Evolutionary conservation across 2,329 filamentous ascomycete species (phyloP), one percentile per base, ranked within the genome.

Genomic region (Fusarium fracticaudum): DNA sequence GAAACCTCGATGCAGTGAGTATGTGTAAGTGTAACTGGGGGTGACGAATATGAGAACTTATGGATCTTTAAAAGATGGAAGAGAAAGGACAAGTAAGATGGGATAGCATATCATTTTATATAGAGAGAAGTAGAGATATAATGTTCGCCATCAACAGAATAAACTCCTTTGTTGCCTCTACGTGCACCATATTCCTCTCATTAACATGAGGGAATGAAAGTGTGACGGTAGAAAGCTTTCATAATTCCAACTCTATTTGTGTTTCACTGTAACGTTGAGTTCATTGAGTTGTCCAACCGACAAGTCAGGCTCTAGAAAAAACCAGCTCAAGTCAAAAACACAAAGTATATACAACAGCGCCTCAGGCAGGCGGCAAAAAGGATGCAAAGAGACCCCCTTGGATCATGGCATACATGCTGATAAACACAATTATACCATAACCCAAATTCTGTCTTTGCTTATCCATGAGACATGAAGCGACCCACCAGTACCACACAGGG

Each of bases 311-410:
- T 38, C n/a, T 38, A n/a, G 26, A 33, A 35, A 22, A 33, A 38
- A 58, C 7, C 15, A 44, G 14, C 24, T 33, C 31, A 38, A 45
- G 12, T 26, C 22, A 43, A 47, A 29, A 40, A 35, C 9, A 18
- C 12, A 54, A 11, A 26, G 20, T 57, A 24, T 15, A 29, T 18
- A 24, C 41, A 26, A 8, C 22, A 31, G 10, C 13, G 9, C 14
- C 51, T 61, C 75, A 97, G 29, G 96, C 96, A 47, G 96, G 96
- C 10, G 96, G 96, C 55, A 99, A 86, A 81, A 99, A 99, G 8
- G 91, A 95, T 8, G 95, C 92, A 85, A 94, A 99, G 47, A 99
- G 84, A 13, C 90, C 92, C 1, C 89, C 94, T 81, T 99, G 96
- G 48, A 98, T 88, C 40, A 93, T 81, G 6, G 90, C 93, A 84